Evolutionary conservation across 148 eudicot species (phyloP).

Genomic region (Bassia scoparia): DNA sequence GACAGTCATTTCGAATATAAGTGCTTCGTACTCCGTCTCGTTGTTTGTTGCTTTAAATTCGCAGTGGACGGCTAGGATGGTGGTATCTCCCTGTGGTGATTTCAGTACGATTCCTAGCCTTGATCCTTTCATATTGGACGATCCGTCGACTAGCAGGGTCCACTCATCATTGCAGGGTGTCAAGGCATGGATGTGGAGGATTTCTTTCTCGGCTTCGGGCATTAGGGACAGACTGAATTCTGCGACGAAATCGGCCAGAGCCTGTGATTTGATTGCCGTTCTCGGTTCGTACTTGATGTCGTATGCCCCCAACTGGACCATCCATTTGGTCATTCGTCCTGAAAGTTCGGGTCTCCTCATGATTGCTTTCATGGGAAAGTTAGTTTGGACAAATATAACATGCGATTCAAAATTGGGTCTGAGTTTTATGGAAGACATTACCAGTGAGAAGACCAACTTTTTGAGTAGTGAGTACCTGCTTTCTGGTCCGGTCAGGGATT

Average conservation of each 20-base stretch:
- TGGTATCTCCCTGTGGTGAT: not conserved
- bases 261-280: too few species aligned
- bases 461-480: too few species aligned
- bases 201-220: not conserved
- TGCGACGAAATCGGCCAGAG: too few species aligned
- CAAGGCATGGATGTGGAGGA: not conserved
- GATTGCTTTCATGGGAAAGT: too few species aligned
- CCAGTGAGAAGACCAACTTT: not conserved
- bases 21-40: not conserved
- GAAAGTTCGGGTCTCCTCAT: too few species aligned
- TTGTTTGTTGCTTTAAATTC: not conserved
- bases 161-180: not conserved
- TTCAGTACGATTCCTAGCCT: not conserved
- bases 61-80: not conserved
- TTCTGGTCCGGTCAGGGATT: too few species aligned
- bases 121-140: not conserved
- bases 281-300: too few species aligned
- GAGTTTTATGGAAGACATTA: not conserved
- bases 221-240: too few species aligned
- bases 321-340: too few species aligned
- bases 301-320: too few species aligned
- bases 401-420: not conserved
- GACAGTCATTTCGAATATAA: not conserved
- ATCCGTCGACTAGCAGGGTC: not conserved
- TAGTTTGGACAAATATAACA: not conserved